Conservation (phyloP, 2,329 filamentous ascomycete genomes). For the Fusarium sp. region DNA sequence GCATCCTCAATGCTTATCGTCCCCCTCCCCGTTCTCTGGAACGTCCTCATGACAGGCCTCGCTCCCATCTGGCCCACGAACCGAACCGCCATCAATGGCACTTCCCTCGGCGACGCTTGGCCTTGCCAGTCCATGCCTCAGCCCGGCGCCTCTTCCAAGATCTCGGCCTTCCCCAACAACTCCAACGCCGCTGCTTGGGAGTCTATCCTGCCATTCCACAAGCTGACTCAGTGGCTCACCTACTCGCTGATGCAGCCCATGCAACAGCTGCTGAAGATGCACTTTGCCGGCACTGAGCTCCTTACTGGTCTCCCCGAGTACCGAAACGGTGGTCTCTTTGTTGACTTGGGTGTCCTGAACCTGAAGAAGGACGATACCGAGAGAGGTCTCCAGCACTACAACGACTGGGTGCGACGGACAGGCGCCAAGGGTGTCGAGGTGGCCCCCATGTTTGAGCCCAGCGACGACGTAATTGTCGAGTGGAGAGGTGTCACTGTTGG, state of each 20-base stretch:
- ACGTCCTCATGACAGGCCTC: conserved; percentile 89
- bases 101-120: conserved; percentile 95
- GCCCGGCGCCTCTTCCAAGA: conserved; percentile 59
- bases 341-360: conserved; percentile 86
- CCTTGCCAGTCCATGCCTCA: conserved; percentile 86
- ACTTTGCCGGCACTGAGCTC: conserved; percentile 85
- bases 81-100: conserved; percentile 88
- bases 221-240: conserved; percentile 93
- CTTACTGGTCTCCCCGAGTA: conserved; percentile 94
- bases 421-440: conserved; percentile 74
- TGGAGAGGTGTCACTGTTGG: conserved; percentile 77
- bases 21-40: conserved; percentile 90
- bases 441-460: conserved; percentile 71
- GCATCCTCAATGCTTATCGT: conserved; percentile 91
- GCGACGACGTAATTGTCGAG: conserved; percentile 75
- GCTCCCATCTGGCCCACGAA: conserved; percentile 90
- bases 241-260: conserved; percentile 96
- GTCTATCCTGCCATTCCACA: conserved; percentile 91
- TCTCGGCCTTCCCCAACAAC: conserved; percentile 47
- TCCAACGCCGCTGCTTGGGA: conserved; percentile 69
- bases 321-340: conserved; percentile 89
- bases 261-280: conserved; percentile 83
- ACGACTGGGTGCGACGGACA: conserved; percentile 79
- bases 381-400: conserved; percentile 75
- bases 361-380: conserved; percentile 80